A percentile compares a stretch with the other conserved stretches of the same genome.
These are phyloP conservation scores for Fusarium drepaniforme DNA, from an alignment of 2,329 filamentous ascomycete genomes.

Conservation along the genomic window DNA sequence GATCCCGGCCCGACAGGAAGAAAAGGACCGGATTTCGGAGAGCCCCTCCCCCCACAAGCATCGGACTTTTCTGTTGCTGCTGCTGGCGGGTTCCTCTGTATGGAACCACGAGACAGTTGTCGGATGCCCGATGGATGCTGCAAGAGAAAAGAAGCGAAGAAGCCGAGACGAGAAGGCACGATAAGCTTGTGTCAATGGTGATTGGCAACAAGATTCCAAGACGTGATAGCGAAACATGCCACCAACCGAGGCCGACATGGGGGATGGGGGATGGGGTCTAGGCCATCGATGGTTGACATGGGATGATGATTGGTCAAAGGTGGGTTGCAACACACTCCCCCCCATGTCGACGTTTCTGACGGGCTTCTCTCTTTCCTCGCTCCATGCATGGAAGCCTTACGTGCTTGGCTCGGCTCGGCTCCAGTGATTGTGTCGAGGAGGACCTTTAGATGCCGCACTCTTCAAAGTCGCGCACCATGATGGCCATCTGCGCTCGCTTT, in stretches of 20 bases:
- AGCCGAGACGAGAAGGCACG: background rate
- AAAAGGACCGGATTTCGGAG: constrained; percentile 13
- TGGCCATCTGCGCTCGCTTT: constrained; percentile 91
- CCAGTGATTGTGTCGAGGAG: background rate
- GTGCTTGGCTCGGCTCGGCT: background rate
- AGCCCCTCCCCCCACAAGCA: background rate
- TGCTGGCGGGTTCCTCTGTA: background rate
- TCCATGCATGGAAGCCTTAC: background rate
- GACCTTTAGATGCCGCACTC: constrained; percentile 68
- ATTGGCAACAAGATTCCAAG: background rate
- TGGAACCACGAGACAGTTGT: background rate
- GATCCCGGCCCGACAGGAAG: constrained; percentile 8
- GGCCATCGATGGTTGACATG: background rate
- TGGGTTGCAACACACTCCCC: background rate
- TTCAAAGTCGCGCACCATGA: constrained; percentile 88
- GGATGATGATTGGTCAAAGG: background rate
- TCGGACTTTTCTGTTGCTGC: background rate
- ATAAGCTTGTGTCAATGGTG: background rate
- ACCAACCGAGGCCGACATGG: background rate
- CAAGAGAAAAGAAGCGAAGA: background rate
- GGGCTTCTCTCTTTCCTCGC: background rate
- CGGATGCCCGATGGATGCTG: background rate
- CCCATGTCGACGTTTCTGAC: background rate
- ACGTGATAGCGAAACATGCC: background rate
- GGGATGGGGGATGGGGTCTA: background rate